These are phyloP conservation scores for Claviceps sp. DNA, from an alignment of 2,329 filamentous ascomycete genomes.

Conservation along the genomic window DNA sequence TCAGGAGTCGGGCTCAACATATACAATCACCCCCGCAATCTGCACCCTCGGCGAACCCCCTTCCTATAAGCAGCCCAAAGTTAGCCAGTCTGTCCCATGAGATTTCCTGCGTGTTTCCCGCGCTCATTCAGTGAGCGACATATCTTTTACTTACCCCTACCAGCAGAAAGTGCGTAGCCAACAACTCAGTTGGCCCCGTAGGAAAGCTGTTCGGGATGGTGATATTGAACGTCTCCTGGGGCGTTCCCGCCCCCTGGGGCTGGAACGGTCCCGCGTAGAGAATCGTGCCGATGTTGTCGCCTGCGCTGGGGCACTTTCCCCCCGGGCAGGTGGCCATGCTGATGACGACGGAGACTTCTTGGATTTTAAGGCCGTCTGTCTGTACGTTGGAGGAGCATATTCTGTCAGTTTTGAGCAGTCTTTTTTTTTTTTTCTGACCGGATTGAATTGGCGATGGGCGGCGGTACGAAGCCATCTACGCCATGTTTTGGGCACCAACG, in stretches of 20 bases:
- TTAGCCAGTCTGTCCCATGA: too few relatives aligned
- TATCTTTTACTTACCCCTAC: not conserved
- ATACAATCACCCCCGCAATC: not conserved
- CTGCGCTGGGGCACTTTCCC: not conserved
- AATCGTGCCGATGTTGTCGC: not conserved
- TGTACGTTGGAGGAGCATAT: not conserved
- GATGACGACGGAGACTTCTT: not conserved
- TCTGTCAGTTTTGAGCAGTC: not conserved
- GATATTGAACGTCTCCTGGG: not conserved
- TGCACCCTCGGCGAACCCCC: not conserved
- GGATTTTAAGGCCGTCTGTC: not conserved
- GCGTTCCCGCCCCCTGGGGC: not conserved
- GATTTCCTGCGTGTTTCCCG: too few relatives aligned
- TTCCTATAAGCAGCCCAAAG: not conserved
- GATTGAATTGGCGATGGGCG: too few relatives aligned
- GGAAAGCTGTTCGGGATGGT: not conserved
- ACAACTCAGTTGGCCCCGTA: not conserved
- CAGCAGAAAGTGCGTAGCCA: constrained; percentile 5
- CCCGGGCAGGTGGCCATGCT: constrained; percentile 2
- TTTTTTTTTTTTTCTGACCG: not conserved
- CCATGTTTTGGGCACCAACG: too few relatives aligned
- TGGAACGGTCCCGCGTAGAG: not conserved
- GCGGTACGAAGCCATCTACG: too few relatives aligned
- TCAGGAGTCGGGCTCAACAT: not conserved
- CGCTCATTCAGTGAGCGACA: too few relatives aligned